Evolutionary conservation across 1,284 basidiomycete genomes (phyloP), one percentile per base, ranked within the genome.

Genomic region (Coniophora puteana): DNA sequence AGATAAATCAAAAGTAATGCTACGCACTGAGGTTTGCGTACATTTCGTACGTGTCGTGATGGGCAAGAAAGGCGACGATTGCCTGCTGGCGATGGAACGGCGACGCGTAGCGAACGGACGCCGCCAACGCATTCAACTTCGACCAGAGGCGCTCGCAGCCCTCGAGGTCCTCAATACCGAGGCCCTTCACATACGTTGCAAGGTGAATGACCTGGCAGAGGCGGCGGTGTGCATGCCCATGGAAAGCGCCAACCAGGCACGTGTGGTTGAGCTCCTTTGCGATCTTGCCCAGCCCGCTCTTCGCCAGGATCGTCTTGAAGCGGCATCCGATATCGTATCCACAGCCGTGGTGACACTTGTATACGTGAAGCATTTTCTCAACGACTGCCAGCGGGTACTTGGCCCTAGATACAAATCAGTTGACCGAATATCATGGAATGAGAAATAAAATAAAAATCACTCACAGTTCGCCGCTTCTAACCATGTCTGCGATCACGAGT

Each of bases 381-480:
- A 61, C 45, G 17, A 59, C 36, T 0, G 62, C 57, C 1, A 67
- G 49, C 0, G 53, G 52, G 41, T 68, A 68, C 38, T 67, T 66
- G 0, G 61, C 51, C 13, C 65, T 65, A 37, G 8, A 35, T 12
- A 21, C 17, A 25, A 24, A 30, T 29, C 13, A 38, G 25, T 25
- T 35, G 11, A 18, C 20, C 13, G 17, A 20, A 31, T 4, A 30
- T 21, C 21, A 21, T n/a, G 27, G 17, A 35, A 35, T 36, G 20
- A 25, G 25, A 30, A 25, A 3, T 52, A 18, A 18, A 31, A 18
- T 10, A 35, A 21, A 35, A 17, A 21, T 21, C 5, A 27, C 51
- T 32, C 36, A 61, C 61, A 58, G 38, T 43, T 63, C 56, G 2
- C 61, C 58, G 36, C 39, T 4, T n/a, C n/a, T n/a, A n/a, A 58